Evolutionary conservation across 805 yeast genomes (phyloP).

Genomic region (Suhomyces vadensis): DNA sequence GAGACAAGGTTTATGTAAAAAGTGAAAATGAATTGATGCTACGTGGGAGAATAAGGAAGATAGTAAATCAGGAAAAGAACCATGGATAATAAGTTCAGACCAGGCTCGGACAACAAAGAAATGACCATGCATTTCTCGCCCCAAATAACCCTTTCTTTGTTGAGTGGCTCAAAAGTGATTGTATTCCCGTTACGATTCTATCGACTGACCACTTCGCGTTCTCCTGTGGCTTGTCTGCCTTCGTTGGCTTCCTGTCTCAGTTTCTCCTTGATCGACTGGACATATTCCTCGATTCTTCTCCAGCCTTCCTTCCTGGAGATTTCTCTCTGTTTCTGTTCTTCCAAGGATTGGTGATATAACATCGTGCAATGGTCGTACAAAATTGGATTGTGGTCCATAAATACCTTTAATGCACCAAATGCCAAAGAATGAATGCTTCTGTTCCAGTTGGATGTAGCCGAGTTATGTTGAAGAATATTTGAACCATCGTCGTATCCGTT

Average conservation of each 20-base stretch:
- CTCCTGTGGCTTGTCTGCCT: neutral
- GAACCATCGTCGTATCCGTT: constrained; percentile 34
- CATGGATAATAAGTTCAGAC: too few relatives aligned
- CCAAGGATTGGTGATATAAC: constrained; percentile 75
- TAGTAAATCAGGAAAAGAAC: neutral
- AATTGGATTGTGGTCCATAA: constrained; percentile 89
- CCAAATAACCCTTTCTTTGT: too few relatives aligned
- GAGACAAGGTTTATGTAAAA: neutral
- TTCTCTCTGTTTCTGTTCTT: constrained; percentile 67
- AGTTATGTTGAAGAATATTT: constrained; percentile 43
- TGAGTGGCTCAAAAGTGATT: neutral
- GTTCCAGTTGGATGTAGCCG: constrained; percentile 78
- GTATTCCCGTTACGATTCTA: neutral
- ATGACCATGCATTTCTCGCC: neutral
- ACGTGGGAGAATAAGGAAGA: neutral
- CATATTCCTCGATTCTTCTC: constrained; percentile 66
- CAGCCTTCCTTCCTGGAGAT: constrained; percentile 66
- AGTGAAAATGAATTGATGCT: too few relatives aligned
- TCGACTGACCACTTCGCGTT: constrained; percentile 5
- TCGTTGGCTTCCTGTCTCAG: constrained; percentile 8
- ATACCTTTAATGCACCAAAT: constrained; percentile 84
- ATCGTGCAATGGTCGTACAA: constrained; percentile 92
- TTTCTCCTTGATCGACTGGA: constrained; percentile 29
- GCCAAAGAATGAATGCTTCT: constrained; percentile 90
- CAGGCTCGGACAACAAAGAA: too few relatives aligned